Evolutionary conservation across 2,329 filamentous ascomycete genomes (phyloP).

Genomic region (Elsinoe perseae): DNA sequence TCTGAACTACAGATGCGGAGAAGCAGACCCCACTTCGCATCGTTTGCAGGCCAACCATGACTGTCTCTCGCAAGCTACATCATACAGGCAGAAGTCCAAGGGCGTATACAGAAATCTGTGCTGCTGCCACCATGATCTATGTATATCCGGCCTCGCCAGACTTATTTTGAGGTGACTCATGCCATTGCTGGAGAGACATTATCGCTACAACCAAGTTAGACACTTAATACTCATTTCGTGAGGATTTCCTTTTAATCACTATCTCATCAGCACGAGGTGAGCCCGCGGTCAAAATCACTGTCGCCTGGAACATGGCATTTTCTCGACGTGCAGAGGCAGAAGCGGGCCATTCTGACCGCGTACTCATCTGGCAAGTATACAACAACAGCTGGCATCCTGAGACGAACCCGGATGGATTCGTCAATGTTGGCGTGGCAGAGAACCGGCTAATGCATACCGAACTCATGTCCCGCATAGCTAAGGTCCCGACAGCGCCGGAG

Average conservation of each 20-base stretch:
- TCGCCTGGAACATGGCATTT: not conserved
- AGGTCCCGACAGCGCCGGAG: constrained; percentile 21
- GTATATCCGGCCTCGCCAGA: too few relatives aligned
- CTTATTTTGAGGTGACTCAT: too few relatives aligned
- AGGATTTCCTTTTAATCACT: too few relatives aligned
- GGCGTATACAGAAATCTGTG: too few relatives aligned
- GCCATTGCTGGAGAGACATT: too few relatives aligned
- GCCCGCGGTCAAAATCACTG: too few relatives aligned
- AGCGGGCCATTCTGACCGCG: constrained; percentile 18
- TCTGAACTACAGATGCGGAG: not conserved
- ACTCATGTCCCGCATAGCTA: not conserved
- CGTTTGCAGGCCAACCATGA: not conserved
- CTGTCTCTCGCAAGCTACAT: too few relatives aligned
- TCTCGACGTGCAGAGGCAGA: not conserved
- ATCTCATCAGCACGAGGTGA: too few relatives aligned
- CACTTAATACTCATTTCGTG: too few relatives aligned
- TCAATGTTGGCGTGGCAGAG: constrained; percentile 29
- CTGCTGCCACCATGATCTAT: too few relatives aligned
- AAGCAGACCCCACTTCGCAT: not conserved
- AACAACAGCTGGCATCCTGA: constrained; percentile 18
- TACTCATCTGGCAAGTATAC: constrained; percentile 11
- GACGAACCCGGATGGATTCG: constrained; percentile 26
- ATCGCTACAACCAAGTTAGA: too few relatives aligned
- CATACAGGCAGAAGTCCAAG: too few relatives aligned
- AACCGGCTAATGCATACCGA: constrained; percentile 22